Evolutionary conservation across 2,329 filamentous ascomycete species (phyloP), one percentile per base, ranked within the genome.

Genomic region (Cadophora sp.): DNA sequence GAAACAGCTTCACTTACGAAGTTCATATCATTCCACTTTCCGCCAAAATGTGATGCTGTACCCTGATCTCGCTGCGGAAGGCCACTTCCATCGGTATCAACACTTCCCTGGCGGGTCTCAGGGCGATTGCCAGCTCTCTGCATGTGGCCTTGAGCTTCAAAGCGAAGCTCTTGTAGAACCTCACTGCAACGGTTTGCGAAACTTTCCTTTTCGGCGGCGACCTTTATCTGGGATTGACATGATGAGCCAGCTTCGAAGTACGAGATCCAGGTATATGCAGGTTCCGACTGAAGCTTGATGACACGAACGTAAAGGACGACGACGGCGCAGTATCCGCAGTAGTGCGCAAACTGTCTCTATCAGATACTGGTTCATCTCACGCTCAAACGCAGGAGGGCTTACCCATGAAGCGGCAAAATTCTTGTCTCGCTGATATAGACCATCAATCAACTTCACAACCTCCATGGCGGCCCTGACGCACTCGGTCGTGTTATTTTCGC

Each of bases 271-370:
- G 12, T 66, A n/a, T 46, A 34, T 14, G 60, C 26, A 22, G 46
- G 46, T 14, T 59, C 61, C 27, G 67, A 50, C 27, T 67, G 70
- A 12, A 80, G 79, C 62, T 81, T 80, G 53, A 82, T 82, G 12
- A 79, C 79, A 68, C 80, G 78, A 22, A 81, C 80, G 24, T 82
- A 82, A 3, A 80, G 77, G 48, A 80, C 80, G 8, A 80, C 75
- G 29, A 81, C 79, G 26, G 80, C 80, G 40, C 79, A 81, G 67
- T 81, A 82, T 46, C 77, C 79, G 9, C 80, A 79, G 61, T 81
- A 81, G 64, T 82, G 80, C 0, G 79, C 80, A 65, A 81, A 82
- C 81, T 80, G 62, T 74, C 4, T 37, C 8, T 40, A 22, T 67
- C 31, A 67, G 64, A 19, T 26, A 7, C 4, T 1, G 22, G 16